A percentile compares a stretch with the other conserved stretches of the same genome.
These are phyloP conservation scores for Colletotrichum trifolii DNA, from an alignment of 2,329 filamentous ascomycete genomes.

Conservation along the genomic window DNA sequence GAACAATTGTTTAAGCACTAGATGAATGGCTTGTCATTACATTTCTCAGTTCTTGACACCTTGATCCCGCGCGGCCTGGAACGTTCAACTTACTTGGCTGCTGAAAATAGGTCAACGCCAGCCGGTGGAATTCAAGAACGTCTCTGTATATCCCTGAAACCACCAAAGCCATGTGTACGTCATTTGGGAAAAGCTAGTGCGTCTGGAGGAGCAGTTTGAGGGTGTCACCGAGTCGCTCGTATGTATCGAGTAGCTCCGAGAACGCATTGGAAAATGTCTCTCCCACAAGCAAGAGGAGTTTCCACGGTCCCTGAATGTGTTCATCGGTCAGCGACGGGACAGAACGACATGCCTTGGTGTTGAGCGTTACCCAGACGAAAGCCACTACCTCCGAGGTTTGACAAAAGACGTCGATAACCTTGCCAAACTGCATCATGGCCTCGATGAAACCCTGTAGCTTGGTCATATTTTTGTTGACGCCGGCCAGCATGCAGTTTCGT, in stretches of 20 bases:
- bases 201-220: neutral
- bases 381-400: neutral
- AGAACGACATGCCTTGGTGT: no score
- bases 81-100: neutral
- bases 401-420: constrained; percentile 1
- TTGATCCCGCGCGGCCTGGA: neutral
- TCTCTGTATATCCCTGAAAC: neutral
- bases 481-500: neutral
- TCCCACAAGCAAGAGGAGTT: neutral
- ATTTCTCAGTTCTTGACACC: neutral
- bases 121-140: neutral
- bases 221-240: neutral
- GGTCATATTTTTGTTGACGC: constrained; percentile 7
- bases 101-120: constrained; percentile 3
- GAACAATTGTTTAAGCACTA: constrained; percentile 4
- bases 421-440: neutral
- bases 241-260: neutral
- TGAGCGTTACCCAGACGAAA: neutral
- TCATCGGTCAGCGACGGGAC: no score
- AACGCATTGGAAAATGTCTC: neutral
- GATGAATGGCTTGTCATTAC: neutral
- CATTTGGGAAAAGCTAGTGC: neutral
- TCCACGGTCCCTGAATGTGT: neutral
- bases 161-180: neutral
- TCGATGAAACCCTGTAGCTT: neutral